phyloP scores from a whole-genome alignment of 495 filamentous ascomycete genomes.

The Elaphomyces granulatus region DNA sequence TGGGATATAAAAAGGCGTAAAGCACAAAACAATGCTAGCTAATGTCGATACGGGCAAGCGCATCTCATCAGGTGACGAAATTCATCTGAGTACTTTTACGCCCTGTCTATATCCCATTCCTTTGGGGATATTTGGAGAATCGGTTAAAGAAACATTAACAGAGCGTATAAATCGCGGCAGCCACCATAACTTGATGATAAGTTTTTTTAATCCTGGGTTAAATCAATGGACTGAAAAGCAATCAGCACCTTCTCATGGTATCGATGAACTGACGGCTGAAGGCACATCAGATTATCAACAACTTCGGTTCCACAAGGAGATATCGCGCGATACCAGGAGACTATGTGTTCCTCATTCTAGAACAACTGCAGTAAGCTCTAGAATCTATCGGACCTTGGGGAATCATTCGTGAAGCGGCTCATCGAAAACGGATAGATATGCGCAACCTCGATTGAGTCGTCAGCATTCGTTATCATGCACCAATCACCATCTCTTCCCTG shows the following conservation, averaged over 20 bases:
- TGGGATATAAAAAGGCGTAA: no score
- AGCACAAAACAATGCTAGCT: no score
- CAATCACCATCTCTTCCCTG: no score
- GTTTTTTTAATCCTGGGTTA: not conserved
- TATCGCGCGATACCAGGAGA: not conserved
- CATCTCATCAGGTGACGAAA: not conserved
- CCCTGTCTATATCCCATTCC: no score
- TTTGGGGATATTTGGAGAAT: no score
- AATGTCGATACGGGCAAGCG: not conserved
- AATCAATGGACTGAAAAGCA: not conserved
- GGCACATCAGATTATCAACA: conserved; percentile 1
- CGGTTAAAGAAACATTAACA: no score
- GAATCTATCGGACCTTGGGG: no score
- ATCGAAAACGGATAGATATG: not conserved
- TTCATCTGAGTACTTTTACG: no score
- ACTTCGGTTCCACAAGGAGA: conserved; percentile 1
- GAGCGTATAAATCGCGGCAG: not conserved
- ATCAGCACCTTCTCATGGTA: not conserved
- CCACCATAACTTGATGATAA: not conserved
- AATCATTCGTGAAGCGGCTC: no score
- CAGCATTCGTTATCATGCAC: no score
- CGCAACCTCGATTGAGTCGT: no score
- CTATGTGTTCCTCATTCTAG: not conserved
- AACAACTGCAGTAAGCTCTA: not conserved
- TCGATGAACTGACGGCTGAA: not conserved